Base-by-base conservation (phyloP, 2,329 filamentous ascomycete genomes). In the Exophiala calicioides region DNA sequence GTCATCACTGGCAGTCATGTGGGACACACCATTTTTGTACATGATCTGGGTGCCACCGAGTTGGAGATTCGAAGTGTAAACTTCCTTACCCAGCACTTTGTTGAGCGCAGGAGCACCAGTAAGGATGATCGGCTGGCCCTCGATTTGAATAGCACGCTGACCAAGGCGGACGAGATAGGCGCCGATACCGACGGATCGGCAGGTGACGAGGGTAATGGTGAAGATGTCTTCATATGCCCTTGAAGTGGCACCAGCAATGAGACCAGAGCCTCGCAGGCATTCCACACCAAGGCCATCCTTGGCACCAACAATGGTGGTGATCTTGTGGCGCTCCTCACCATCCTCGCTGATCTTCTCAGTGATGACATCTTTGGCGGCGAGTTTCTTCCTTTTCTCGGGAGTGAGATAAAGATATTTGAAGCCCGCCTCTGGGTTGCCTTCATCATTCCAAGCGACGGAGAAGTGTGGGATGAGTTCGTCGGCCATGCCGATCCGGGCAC, bases 21-120 rank as follows among this genome's bases (percentile, higher is more conserved):
- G 93, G 16, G 93, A 97, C 31, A 98, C 93, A 82, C 93, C 93
- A 68, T 98, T 98, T 75, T 88, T 90, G 82, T 98, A 97, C 93
- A 98, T 98, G 80, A 98, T 98, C 73, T 98, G 93, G n/a, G 93
- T 98, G 61, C 93, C 93, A 83, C 93, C 93, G 57, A 98, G 88
- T 77, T 98, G 93, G 65, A 98, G 74, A 80, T 98, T 98, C 52
- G 93, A 97, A 18, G 93, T 96, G 76, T 98, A 98, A 21, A 98
- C 91, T 72, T 98, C 93, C 60, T 94, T 90, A 63, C 93, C 93
- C 52, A 98, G 83, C 62, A 98, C 79, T 76, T 97, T 98, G 82
- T 98, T 98, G 68, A 98, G 86, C 50, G 93, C 93, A 57, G 89
- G 88, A 37, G 93, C 93, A 80, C 93, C 93, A 62, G 93, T 98